Percentiles rank a stretch among this genome's conserved stretches.
phyloP scores from a whole-genome alignment of 768 basidiomycete genomes.

The Trametes sanguinea region DNA sequence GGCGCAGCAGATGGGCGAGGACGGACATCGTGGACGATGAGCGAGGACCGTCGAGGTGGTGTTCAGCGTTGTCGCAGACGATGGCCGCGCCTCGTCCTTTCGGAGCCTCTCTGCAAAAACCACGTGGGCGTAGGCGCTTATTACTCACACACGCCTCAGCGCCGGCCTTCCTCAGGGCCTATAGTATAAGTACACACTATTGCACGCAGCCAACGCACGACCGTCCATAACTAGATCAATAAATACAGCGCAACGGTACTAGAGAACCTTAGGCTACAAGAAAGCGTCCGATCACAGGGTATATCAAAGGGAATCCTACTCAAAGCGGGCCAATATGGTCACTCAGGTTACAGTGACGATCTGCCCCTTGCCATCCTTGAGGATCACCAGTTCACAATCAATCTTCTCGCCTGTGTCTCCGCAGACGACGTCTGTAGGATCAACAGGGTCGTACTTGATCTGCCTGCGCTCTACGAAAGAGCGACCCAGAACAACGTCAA shows the following conservation, averaged over 20 bases:
- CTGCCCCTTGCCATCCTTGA: slow-evolving; percentile 89
- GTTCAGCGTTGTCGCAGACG: slow-evolving; percentile 14
- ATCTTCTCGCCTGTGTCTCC: slow-evolving; percentile 91
- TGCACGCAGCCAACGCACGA: no score
- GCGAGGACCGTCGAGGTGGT: slow-evolving; percentile 12
- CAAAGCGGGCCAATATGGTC: neutral
- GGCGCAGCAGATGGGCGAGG: slow-evolving; percentile 56
- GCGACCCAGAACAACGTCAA: slow-evolving; percentile 91
- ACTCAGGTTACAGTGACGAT: slow-evolving; percentile 84
- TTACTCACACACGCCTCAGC: neutral
- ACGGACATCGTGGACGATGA: slow-evolving; percentile 34
- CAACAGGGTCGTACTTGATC: slow-evolving; percentile 77
- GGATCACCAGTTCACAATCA: slow-evolving; percentile 87
- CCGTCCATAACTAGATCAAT: neutral
- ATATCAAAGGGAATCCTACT: no score
- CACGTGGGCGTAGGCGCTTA: slow-evolving; percentile 7
- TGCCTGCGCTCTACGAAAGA: slow-evolving; percentile 78
- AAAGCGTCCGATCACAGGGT: neutral
- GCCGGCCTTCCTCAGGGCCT: neutral
- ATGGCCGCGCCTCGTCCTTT: neutral
- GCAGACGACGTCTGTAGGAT: slow-evolving; percentile 89
- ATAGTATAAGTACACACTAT: neutral
- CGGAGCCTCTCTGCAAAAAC: slow-evolving; percentile 5
- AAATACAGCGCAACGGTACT: neutral
- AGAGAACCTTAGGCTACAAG: neutral